Evolutionary conservation across 2,329 filamentous ascomycete genomes (phyloP).

Genomic region (Alternaria triticimaculans): DNA sequence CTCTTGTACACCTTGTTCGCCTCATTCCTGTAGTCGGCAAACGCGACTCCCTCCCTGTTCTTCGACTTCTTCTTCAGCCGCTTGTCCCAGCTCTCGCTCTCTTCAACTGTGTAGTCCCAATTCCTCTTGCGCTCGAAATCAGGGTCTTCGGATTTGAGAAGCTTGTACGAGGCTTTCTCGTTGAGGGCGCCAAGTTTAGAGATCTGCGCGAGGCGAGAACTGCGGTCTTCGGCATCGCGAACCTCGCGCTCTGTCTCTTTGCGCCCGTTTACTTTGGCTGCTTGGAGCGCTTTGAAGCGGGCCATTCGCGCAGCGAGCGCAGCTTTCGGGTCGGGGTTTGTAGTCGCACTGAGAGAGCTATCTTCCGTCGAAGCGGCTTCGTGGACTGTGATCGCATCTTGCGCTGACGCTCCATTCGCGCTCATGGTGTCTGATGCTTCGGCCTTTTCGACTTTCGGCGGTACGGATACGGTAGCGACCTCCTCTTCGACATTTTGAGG

Average conservation of each 20-base stretch:
- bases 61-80: constrained; percentile 84
- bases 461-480: neutral
- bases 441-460: constrained; percentile 3
- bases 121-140: constrained; percentile 98
- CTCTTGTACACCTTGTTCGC: constrained; percentile 93
- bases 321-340: constrained; percentile 33
- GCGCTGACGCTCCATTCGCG: constrained; percentile 9
- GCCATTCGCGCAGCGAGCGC: constrained; percentile 57
- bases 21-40: constrained; percentile 87
- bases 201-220: constrained; percentile 62
- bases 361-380: constrained; percentile 7
- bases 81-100: constrained; percentile 92
- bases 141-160: constrained; percentile 89
- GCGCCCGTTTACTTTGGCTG: constrained; percentile 64
- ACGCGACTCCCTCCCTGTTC: constrained; percentile 83
- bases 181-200: constrained; percentile 82
- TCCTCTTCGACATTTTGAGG: neutral
- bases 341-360: constrained; percentile 5
- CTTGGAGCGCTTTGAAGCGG: constrained; percentile 86
- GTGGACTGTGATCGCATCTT: constrained; percentile 2
- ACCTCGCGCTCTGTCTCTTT: constrained; percentile 65
- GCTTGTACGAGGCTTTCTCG: constrained; percentile 87
- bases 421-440: constrained; percentile 6
- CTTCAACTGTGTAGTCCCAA: constrained; percentile 98
- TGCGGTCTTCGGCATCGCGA: constrained; percentile 45